A percentile compares a stretch with the other conserved stretches of the same genome.
These are phyloP conservation scores for Lavandula angustifolia DNA, from an alignment of 257 asterid genomes.

Conservation along the genomic window DNA sequence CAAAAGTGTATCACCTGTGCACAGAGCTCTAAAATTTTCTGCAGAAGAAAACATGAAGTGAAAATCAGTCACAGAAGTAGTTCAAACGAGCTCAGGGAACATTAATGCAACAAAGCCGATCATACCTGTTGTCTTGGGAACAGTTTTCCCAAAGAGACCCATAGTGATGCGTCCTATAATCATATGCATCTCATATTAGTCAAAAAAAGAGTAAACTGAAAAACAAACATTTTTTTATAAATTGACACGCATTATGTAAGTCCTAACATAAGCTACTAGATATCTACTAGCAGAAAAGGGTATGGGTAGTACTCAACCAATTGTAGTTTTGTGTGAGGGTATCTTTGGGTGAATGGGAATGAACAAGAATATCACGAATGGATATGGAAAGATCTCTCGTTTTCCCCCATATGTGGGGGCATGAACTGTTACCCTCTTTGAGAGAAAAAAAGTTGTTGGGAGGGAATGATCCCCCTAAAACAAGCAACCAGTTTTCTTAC, in stretches of 20 bases:
- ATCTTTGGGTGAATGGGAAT: neutral
- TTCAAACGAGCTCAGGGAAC: slow-evolving; percentile 7
- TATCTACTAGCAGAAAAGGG: neutral
- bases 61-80: slow-evolving; percentile 26
- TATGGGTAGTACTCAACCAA: neutral
- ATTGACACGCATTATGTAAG: neutral
- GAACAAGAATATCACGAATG: neutral
- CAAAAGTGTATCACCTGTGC: slow-evolving; percentile 62
- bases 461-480: no score
- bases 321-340: neutral
- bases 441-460: no score
- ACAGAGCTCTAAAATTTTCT: slow-evolving; percentile 91
- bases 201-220: neutral
- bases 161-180: slow-evolving; percentile 78
- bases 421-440: neutral
- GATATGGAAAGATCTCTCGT: neutral
- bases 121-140: slow-evolving; percentile 93
- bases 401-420: no score
- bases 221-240: neutral
- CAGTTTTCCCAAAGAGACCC: slow-evolving; percentile 94
- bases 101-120: slow-evolving; percentile 20
- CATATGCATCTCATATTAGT: slow-evolving; percentile 19
- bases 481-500: neutral
- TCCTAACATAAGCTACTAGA: neutral
- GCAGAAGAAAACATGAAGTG: slow-evolving; percentile 42